Base-by-base conservation (phyloP, 257 asterid species). In the Gardenia jasminoides region DNA sequence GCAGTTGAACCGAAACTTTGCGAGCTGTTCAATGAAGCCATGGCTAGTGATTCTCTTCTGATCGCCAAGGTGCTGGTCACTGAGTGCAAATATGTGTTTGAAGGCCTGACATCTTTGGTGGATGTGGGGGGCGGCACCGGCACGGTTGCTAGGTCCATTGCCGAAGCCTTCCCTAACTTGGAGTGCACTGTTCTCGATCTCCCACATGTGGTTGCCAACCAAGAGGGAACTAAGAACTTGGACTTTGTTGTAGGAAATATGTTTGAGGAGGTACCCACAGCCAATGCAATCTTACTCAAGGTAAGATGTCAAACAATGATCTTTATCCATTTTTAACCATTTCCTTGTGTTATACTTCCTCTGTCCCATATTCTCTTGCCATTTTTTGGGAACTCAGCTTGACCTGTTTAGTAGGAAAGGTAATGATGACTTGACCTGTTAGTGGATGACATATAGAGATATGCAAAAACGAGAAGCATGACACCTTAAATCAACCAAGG, bases 231-330 rank as follows among this genome's bases (percentile, higher is more conserved):
- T 39, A 9, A 8, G 13, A 68, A 68, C 31, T 41, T 39, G 52
- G 44, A 22, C 7, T 68, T 68, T 39, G 78, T 79, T n/a, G 36
- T 36, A 3, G 88, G 86, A 62, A 46, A 80, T 24, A 82, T 82
- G 84, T 80, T 85, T 13, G 81, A 72, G 68, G 62, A 4, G 19
- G 46, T 85, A 67, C 88, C 88, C 36, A 47, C 44, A 13, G 85
- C 84, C 26, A 74, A 85, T 70, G 83, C 85, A 16, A 47, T 80
- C 36, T 74, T 83, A 17, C 73, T 81, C 13, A 75, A 76, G 85
- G 81, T 76, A 39, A 33, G 10, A 2, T 19, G 33, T 68, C 11
- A 68, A 71, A 17, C 7, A 12, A 10, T 50, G n/a, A 50, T 50
- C 58, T 20, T 22, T 36, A 36, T 36, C 39, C 39, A 36, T 62